A percentile compares a stretch with the other conserved stretches of the same genome.
phyloP scores from a whole-genome alignment of 495 filamentous ascomycete species.

The Trichoderma asperelloides region DNA sequence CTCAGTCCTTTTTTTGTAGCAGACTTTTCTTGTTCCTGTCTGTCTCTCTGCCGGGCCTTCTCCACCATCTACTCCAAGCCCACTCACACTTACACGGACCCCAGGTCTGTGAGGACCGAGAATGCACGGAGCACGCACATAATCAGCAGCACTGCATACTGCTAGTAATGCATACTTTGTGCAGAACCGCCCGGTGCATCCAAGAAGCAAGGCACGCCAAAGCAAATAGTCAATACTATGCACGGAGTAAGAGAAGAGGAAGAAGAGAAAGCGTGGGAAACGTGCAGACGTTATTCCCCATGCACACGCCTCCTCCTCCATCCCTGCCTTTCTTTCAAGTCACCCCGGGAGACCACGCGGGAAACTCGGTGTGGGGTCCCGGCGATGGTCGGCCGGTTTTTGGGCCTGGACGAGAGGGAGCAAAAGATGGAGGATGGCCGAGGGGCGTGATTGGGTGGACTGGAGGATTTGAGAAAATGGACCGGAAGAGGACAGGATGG shows the following conservation, averaged over 20 bases:
- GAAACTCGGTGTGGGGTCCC: background rate
- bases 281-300: background rate
- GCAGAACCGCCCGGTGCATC: background rate
- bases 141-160: background rate
- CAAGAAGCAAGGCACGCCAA: background rate
- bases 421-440: background rate
- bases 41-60: background rate
- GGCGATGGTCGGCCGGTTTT: no score
- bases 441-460: background rate
- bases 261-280: background rate
- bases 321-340: background rate
- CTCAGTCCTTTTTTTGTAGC: background rate
- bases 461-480: background rate
- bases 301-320: background rate
- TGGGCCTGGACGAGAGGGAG: background rate
- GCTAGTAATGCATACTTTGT: background rate
- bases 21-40: background rate
- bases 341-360: conserved; percentile 1
- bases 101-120: background rate
- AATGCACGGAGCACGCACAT: background rate
- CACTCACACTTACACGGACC: conserved; percentile 1
- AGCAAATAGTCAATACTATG: background rate
- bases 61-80: background rate
- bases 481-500: background rate
- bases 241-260: background rate